phyloP scores from a whole-genome alignment of 2,329 filamentous ascomycete species.

The Penicillium sp. region DNA sequence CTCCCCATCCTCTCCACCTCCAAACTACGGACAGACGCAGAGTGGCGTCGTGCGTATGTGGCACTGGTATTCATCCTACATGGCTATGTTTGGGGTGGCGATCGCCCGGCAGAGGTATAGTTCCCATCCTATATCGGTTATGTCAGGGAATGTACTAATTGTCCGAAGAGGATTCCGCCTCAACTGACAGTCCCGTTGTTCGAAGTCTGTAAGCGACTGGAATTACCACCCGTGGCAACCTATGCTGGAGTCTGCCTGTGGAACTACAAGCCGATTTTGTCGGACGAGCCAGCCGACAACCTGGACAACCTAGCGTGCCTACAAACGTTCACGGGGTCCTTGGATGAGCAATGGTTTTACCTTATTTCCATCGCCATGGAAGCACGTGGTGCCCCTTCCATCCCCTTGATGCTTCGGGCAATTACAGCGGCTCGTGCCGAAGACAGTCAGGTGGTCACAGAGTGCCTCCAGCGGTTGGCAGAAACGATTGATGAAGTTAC shows the following conservation, averaged over 20 bases:
- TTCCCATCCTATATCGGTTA: neutral
- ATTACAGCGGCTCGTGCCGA: constrained; percentile 71
- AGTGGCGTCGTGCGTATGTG: constrained; percentile 86
- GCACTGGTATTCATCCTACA: constrained; percentile 77
- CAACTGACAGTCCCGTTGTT: constrained; percentile 80
- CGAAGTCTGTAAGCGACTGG: constrained; percentile 69
- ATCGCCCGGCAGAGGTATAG: constrained; percentile 65
- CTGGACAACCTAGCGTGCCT: constrained; percentile 85
- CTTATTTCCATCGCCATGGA: constrained; percentile 94
- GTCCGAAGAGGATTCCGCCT: constrained; percentile 62
- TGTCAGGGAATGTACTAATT: constrained; percentile 6
- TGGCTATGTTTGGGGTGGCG: constrained; percentile 84
- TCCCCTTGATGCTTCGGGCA: constrained; percentile 83
- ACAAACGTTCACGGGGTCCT: constrained; percentile 84
- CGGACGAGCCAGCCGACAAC: constrained; percentile 73
- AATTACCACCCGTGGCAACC: constrained; percentile 87
- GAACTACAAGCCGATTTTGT: constrained; percentile 94
- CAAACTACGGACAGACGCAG: constrained; percentile 73
- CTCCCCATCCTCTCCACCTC: constrained; percentile 80
- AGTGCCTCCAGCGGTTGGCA: constrained; percentile 75
- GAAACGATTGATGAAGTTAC: constrained; percentile 84
- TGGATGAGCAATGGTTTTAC: constrained; percentile 99
- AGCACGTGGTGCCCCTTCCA: constrained; percentile 78
- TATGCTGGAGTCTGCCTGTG: constrained; percentile 89
- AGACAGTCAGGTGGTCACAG: constrained; percentile 68